Percentiles rank a stretch among this genome's conserved stretches.
Conservation (phyloP, 2,329 filamentous ascomycete genomes). For the Celoporthe dispersa region DNA sequence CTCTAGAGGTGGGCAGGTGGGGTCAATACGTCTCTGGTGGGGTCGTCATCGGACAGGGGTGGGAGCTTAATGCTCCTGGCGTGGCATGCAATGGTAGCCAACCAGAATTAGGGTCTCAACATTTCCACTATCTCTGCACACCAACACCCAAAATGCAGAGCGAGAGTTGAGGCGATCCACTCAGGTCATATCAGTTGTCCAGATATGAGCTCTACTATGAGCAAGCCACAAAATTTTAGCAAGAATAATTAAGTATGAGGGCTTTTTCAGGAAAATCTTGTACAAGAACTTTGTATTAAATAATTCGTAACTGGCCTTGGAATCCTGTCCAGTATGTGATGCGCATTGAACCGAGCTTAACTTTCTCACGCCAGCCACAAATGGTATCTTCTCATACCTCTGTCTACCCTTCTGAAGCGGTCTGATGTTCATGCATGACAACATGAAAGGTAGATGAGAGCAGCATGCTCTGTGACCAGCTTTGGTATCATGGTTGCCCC, state of each 20-base stretch:
- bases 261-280: background rate
- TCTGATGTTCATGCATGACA: background rate
- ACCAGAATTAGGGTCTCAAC: background rate
- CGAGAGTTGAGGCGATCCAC: background rate
- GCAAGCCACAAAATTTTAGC: background rate
- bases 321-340: background rate
- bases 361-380: background rate
- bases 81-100: background rate
- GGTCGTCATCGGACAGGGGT: constrained; percentile 17
- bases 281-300: background rate
- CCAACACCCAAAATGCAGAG: background rate
- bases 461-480: background rate
- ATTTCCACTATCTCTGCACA: background rate
- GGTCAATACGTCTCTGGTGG: constrained; percentile 8
- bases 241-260: background rate
- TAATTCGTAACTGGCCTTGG: background rate
- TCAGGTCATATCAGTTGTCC: background rate
- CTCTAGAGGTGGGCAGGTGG: constrained; percentile 6
- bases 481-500: background rate
- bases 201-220: background rate
- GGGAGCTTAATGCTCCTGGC: background rate
- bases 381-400: background rate
- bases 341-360: background rate
- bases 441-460: background rate
- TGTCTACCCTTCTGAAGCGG: background rate